Conservation (phyloP, 2,329 filamentous ascomycete species). For the Pezicula neosporulosa region DNA sequence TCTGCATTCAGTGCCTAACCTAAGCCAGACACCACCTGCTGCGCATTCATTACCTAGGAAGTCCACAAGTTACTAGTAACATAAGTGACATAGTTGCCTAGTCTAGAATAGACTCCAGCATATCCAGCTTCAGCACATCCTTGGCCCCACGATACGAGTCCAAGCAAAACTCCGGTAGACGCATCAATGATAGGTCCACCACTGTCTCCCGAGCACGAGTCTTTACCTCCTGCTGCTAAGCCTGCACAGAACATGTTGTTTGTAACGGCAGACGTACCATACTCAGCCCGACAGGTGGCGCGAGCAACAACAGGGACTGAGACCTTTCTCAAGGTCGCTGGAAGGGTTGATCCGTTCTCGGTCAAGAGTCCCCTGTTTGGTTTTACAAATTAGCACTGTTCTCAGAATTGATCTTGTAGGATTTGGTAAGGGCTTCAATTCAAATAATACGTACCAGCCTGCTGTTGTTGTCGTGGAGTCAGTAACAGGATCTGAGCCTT, state of each 20-base stretch:
- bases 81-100: constrained; percentile 13
- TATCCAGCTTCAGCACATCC: constrained; percentile 15
- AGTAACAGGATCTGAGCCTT: constrained; percentile 15
- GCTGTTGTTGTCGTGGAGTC: constrained; percentile 7
- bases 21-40: too few relatives aligned
- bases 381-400: background rate
- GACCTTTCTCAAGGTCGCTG: constrained; percentile 13
- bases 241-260: constrained; percentile 19
- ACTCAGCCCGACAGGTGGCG: constrained; percentile 8
- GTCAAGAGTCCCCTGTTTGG: constrained; percentile 1
- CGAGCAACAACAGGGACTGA: constrained; percentile 15
- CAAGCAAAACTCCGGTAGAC: constrained; percentile 11
- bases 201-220: constrained; percentile 16
- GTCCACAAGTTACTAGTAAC: background rate
- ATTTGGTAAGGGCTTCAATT: background rate
- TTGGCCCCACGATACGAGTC: constrained; percentile 15
- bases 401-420: background rate
- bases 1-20: too few relatives aligned
- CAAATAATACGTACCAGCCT: constrained; percentile 2
- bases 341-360: constrained; percentile 6
- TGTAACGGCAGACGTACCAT: constrained; percentile 11
- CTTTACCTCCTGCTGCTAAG: constrained; percentile 15
- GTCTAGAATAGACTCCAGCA: constrained; percentile 14
- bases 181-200: constrained; percentile 19
- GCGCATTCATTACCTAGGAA: background rate